Evolutionary conservation across 352 stramenopile genomes (phyloP), one percentile per base, ranked within the genome.

Genomic region (Lagenidium giganteum): DNA sequence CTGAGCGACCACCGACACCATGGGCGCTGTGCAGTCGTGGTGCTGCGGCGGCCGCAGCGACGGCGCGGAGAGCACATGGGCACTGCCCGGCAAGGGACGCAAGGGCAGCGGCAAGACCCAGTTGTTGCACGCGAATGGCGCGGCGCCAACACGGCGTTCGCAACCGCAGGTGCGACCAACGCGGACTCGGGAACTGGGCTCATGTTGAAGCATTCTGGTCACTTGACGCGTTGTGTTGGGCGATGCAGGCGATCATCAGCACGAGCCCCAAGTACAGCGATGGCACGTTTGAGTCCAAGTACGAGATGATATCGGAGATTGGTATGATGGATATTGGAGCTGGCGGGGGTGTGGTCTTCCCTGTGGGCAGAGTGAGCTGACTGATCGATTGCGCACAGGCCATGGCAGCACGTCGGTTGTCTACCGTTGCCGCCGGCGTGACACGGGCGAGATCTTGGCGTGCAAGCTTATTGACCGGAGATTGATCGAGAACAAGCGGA

Each of bases 391-490:
- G 11, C 11, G 8, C 5, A 6, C 22, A 94, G 83, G 83, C 22
- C 71, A 90, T 33, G 83, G 83, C 33, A 88, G 80, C 42, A 93
- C 83, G 17, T 91, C 83, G 12, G 60, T 95, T 18, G 82, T 91
- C 49, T 91, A 95, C 38, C 75, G 82, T 33, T 95, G 83, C 47
- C 57, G 70, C 17, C 67, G 88, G n/a, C 67, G 70, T 40, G 65
- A 67, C 32, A 74, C 64, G 2, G 78, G 74, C 14, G 64, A 45
- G 12, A 31, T 77, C 13, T 67, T 67, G 16, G 83, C 83, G 23
- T 95, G 83, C 58, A 96, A 96, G 53, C 80, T 95, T 53, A 95
- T 96, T 43, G 79, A 95, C 42, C 83, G 83, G 17, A 63, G 81
- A 8, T 64, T 69, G 6, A 59, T 96, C 9, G 67, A 83, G 40